Evolutionary conservation across 345 rosid genomes (phyloP), one percentile per base, ranked within the genome.

Genomic region (Hibiscus syriacus): DNA sequence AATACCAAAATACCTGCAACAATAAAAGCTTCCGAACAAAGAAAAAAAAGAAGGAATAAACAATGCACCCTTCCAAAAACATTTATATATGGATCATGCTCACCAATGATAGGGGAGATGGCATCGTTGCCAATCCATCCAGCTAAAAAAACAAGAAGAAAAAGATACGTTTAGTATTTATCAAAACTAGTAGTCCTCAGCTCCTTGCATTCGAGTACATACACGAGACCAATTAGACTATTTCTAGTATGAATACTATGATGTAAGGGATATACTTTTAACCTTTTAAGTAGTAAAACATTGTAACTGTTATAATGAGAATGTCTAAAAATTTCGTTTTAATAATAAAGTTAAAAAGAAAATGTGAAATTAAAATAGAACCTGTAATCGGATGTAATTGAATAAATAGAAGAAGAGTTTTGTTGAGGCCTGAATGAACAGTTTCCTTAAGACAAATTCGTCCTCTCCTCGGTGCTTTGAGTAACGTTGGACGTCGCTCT

Each of bases 91-190:
- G 96, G 91, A 80, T 93, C 97, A 72, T 85, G 94, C 64, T 68
- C 81, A 59, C 97, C 98, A 36, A 89, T 90, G 72, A 93, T 83
- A 29, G 98, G 96, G 32, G 97, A 81, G 68, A 93, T 83, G 56
- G 92, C 92, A 84, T 87, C 92, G 64, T 93, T 83, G 63, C 97
- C 96, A 34, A 93, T 82, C 97, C 98, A 93, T 76, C 98, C 96
- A 83, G 97, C 98, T 93, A 78, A 71, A 22, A n/a, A 79, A 12
- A 1, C 61, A 17, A 29, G 43, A 36, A 48, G 36, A 38, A 67
- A 2, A 66, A 56, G 23, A 55, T 38, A 70, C 69, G 36, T 38
- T 74, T 49, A 80, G 68, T 46, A 74, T 34, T 6, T 10, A 29
- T 56, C 5, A 26, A 23, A 53, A 67, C 16, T 6, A 64, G 39